Evolutionary conservation across 2,329 filamentous ascomycete genomes (phyloP).

Genomic region (Verticillium albo-atrum): DNA sequence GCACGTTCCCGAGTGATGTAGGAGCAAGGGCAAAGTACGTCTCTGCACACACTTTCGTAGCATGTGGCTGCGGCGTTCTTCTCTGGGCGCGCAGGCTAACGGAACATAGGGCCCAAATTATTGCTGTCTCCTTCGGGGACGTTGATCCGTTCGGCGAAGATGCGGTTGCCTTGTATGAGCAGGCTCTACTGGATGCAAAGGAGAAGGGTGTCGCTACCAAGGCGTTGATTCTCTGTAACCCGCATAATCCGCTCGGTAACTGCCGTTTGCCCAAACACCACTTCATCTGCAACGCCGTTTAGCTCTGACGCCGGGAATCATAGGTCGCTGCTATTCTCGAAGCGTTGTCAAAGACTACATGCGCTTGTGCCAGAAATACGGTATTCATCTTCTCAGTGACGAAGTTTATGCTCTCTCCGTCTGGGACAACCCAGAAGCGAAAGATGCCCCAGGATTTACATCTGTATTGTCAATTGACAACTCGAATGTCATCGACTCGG

Average conservation of each 20-base stretch:
- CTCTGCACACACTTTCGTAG: no score
- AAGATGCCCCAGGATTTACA: conserved; percentile 29
- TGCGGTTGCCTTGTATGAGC: conserved; percentile 40
- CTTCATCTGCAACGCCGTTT: no score
- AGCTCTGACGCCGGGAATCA: no score
- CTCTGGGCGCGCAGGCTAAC: neutral
- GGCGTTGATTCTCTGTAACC: conserved; percentile 45
- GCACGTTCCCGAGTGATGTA: conserved; percentile 41
- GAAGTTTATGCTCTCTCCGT: conserved; percentile 48
- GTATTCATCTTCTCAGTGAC: conserved; percentile 48
- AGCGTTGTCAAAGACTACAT: conserved; percentile 35
- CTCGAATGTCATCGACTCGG: conserved; percentile 38
- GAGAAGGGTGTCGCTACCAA: conserved; percentile 33
- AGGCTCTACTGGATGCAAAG: conserved; percentile 31
- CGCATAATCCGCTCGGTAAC: conserved; percentile 44
- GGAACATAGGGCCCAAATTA: conserved; percentile 29
- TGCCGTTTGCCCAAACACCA: neutral
- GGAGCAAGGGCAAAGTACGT: neutral
- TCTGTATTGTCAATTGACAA: conserved; percentile 41
- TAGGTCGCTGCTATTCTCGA: conserved; percentile 40
- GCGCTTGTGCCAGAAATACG: conserved; percentile 40
- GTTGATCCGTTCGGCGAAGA: conserved; percentile 36
- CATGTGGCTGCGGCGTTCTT: neutral
- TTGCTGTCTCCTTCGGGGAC: conserved; percentile 37
- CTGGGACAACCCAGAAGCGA: conserved; percentile 34